Evolutionary conservation across 2,329 filamentous ascomycete species (phyloP), one percentile per base, ranked within the genome.

Genomic region (Lasiodiplodia theobromae): DNA sequence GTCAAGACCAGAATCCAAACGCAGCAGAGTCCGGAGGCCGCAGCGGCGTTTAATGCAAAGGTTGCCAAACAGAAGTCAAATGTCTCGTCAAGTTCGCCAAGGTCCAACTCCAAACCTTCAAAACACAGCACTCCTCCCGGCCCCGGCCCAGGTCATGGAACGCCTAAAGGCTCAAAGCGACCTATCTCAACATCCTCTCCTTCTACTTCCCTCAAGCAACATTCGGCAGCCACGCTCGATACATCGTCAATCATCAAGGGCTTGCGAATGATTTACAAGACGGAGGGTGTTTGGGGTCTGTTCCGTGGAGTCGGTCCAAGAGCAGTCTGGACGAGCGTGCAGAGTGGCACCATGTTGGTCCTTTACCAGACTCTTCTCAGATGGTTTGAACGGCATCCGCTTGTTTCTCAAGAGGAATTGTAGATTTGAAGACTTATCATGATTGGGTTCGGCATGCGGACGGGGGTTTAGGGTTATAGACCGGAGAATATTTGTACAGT

Each of bases 1-100:
- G 95, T 99, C 70, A 99, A 99, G 82, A 99, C 96, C 0, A 87
- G 96, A 66, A 91, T 97, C 40, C 96, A 99, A 80, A 99, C 96
- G 0, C 96, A 99, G 79, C 87, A 96, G 64, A 89, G 89, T 71
- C 85, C 86, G 0, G 81, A 76, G n/a, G 54, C 60, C 5, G 51
- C 66, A 25, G 34, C 38, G n/a, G 47, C 54, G 25, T 52, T 54
- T 18, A n/a, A 44, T n/a, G 44, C 28, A 8, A 52, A 54, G 25
- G 25, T 25, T 3, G 51, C 25, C 28, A 62, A 21, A 25, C 38
- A 23, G 7, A 44, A 57, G 12, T 12, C 66, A 14, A 62, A 54
- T 2, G 54, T 63, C 8, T 52, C 56, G 14, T 37, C 49, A 16
- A 60, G 63, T 44, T 38, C 34, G 2, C 58, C 68, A 5, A 38